A percentile compares a stretch with the other conserved stretches of the same genome.
These are phyloP conservation scores for Trichoderma endophyticum DNA, from an alignment of 2,329 filamentous ascomycete species.

Conservation along the genomic window DNA sequence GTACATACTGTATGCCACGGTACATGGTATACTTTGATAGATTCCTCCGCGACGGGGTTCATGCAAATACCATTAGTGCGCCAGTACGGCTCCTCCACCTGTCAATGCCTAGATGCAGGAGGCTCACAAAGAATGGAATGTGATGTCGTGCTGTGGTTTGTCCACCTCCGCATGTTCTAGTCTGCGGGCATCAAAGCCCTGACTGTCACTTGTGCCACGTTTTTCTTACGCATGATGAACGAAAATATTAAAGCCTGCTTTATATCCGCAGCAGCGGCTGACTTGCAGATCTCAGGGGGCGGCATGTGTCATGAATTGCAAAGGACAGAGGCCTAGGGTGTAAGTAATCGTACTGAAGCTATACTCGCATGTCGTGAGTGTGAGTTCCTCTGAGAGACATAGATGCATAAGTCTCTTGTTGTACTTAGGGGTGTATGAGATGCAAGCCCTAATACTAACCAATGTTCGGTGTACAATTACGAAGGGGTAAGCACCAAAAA, in stretches of 20 bases:
- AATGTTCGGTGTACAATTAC: not conserved
- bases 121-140: not conserved
- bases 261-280: not conserved
- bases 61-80: not conserved
- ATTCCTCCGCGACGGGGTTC: not conserved
- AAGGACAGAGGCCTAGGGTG: not conserved
- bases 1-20: not conserved
- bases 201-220: constrained; percentile 14
- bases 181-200: not conserved
- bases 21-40: not conserved
- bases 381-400: not conserved
- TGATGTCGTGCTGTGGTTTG: constrained; percentile 10
- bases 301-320: not conserved
- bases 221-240: not conserved
- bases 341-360: not conserved
- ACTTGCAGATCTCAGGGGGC: not conserved
- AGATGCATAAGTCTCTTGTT: not conserved
- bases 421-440: not conserved
- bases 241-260: not conserved
- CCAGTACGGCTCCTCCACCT: constrained; percentile 8
- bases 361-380: not conserved
- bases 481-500: not conserved
- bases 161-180: not conserved
- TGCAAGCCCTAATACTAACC: not conserved
- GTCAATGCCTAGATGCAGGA: constrained; percentile 2